phyloP scores from a whole-genome alignment of 2,329 filamentous ascomycete genomes.

The Thelonectria rubi region DNA sequence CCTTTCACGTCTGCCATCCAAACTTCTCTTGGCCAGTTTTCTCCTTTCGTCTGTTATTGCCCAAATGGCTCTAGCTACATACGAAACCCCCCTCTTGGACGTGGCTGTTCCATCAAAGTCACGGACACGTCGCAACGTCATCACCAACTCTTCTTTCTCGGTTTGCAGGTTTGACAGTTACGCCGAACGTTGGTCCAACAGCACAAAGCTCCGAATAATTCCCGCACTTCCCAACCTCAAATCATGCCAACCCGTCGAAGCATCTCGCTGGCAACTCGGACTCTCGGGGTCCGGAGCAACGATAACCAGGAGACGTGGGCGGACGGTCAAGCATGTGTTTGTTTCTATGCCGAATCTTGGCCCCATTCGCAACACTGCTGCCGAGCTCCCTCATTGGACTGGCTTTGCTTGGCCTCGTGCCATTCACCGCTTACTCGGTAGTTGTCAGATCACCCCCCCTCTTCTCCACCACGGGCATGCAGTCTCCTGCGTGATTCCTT shows the following conservation, averaged over 20 bases:
- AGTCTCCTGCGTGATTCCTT: not conserved
- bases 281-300: not conserved
- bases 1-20: not conserved
- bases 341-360: not conserved
- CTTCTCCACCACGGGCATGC: not conserved
- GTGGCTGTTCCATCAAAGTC: not conserved
- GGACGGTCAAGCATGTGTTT: not conserved
- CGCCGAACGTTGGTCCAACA: not conserved
- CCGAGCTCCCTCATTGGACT: not conserved
- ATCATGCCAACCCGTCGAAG: not conserved
- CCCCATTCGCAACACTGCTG: not conserved
- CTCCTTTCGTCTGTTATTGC: not conserved
- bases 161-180: not conserved
- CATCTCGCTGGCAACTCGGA: not conserved
- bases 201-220: slow-evolving; percentile 14
- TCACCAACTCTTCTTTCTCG: not conserved
- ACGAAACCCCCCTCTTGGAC: not conserved
- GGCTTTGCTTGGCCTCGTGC: not conserved
- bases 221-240: slow-evolving; percentile 9
- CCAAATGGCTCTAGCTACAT: not conserved
- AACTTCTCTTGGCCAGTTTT: not conserved
- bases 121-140: not conserved
- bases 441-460: slow-evolving; percentile 1
- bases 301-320: not conserved
- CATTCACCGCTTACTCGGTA: slow-evolving; percentile 10